Percentiles rank a stretch among this genome's conserved stretches.
Evolutionary conservation across 1,139 yeast genomes (phyloP).

Genomic region (Pichia sp.): DNA sequence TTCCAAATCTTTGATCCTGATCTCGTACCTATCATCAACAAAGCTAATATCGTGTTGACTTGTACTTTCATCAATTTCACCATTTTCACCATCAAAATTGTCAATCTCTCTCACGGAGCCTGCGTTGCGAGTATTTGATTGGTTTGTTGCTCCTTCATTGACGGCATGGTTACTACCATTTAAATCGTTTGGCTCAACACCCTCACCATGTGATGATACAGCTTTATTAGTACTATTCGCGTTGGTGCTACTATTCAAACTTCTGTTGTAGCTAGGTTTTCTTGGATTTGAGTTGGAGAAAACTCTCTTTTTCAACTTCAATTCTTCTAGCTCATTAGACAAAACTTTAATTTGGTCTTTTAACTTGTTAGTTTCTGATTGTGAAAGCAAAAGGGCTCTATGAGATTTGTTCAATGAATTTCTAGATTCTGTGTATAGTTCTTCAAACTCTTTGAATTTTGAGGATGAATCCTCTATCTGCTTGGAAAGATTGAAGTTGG

Average conservation of each 20-base stretch:
- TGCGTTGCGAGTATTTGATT: constrained; percentile 24
- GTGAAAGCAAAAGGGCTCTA: constrained; percentile 70
- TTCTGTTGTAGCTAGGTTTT: constrained; percentile 15
- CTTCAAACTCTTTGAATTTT: constrained; percentile 37
- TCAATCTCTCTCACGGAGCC: constrained; percentile 31
- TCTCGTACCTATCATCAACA: constrained; percentile 62
- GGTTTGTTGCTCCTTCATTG: constrained; percentile 24
- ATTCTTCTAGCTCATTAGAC: constrained; percentile 63
- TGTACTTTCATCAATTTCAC: neutral
- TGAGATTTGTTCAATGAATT: constrained; percentile 72
- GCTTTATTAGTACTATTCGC: neutral
- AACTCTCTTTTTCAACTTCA: constrained; percentile 48
- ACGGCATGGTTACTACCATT: constrained; percentile 25
- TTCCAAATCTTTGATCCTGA: constrained; percentile 76
- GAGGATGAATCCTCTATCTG: constrained; percentile 19
- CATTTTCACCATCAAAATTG: constrained; percentile 16
- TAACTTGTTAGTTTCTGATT: constrained; percentile 62
- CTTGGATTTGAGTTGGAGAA: constrained; percentile 21
- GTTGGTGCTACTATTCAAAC: neutral
- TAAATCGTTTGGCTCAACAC: constrained; percentile 8
- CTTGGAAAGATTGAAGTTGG: constrained; percentile 22
- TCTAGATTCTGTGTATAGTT: constrained; percentile 65
- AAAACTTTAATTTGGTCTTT: constrained; percentile 54
- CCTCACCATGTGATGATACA: neutral
- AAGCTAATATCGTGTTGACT: constrained; percentile 24